A percentile compares a stretch with the other conserved stretches of the same genome.
These are phyloP conservation scores for Aspergillus sp. DNA, from an alignment of 2,329 filamentous ascomycete species.

Conservation along the genomic window DNA sequence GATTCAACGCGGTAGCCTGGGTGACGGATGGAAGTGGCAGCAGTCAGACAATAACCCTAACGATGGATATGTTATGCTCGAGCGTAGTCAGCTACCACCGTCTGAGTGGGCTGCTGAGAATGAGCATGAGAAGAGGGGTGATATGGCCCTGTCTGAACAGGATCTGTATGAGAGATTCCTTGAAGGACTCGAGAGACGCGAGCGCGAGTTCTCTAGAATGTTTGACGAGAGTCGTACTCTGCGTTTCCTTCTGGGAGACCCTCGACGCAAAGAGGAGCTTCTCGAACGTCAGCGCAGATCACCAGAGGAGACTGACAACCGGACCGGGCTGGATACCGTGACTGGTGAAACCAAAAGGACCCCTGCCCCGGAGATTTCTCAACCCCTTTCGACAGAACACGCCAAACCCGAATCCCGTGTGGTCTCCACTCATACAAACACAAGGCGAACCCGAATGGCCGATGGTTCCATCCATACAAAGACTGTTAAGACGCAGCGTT, in stretches of 20 bases:
- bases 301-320: constrained; percentile 7
- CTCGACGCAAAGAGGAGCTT: constrained; percentile 17
- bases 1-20: constrained; percentile 36
- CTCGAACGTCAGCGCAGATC: constrained; percentile 7
- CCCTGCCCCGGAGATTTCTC: constrained; percentile 1
- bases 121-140: constrained; percentile 13
- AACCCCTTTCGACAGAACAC: background rate
- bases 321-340: constrained; percentile 19
- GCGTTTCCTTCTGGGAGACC: constrained; percentile 28
- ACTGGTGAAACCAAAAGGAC: constrained; percentile 19
- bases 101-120: background rate
- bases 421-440: constrained; percentile 52
- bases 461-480: constrained; percentile 55
- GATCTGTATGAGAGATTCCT: constrained; percentile 49
- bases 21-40: constrained; percentile 32
- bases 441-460: constrained; percentile 47
- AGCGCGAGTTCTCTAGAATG: constrained; percentile 22
- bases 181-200: constrained; percentile 27
- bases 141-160: constrained; percentile 32
- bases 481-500: constrained; percentile 51
- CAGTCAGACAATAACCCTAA: constrained; percentile 10
- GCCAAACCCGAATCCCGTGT: constrained; percentile 25
- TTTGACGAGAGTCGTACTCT: constrained; percentile 30
- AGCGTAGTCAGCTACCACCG: background rate
- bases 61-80: background rate